Evolutionary conservation across 305 asterid species (phyloP), one percentile per base, ranked within the genome.

Genomic region (Plantago lanceolata): DNA sequence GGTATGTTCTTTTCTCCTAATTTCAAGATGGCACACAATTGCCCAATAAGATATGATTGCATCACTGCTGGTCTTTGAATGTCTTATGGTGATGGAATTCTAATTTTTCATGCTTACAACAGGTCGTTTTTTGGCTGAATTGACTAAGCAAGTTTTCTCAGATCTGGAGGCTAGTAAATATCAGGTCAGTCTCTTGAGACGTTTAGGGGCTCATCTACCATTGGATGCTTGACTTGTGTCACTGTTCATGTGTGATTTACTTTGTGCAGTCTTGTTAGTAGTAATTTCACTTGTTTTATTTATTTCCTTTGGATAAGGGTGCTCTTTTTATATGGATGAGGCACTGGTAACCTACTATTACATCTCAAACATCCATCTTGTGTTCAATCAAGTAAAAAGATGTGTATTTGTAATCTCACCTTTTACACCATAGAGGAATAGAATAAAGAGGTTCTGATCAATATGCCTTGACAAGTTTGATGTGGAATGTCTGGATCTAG

Each of bases 61-160:
- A 15, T 44, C 49, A 61, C 57, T 18, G 40, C 29, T 60, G 59
- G 63, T 57, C 48, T 73, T 43, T 48, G 24, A 57, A 56, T 64
- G 19, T 62, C 51, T 48, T 76, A 49, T 79, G 65, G 11, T 33
- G 47, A 40, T 37, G 45, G 26, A 21, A 59, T 56, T 61, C 48
- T 59, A 68, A 70, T 61, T 58, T 65, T 9, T 61, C 14, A 15
- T 68, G 58, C n/a, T 64, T 78, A 93, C 83, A 95, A 87, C 57
- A 93, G 99, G 99, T 93, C 99, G 99, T 68, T 93, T 87, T 76
- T 89, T 93, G 64, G 99, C 83, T 54, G 99, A 93, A 84, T 78
- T 90, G 74, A 93, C 99, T 51, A 86, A 84, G 81, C 99, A 93
- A 86, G 99, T 93, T 19, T 90, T 93, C 73, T 52, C 79, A n/a